Percentiles rank a stretch among this genome's conserved stretches.
phyloP scores from a whole-genome alignment of 169 alveolate species.

The Theileria equi region DNA sequence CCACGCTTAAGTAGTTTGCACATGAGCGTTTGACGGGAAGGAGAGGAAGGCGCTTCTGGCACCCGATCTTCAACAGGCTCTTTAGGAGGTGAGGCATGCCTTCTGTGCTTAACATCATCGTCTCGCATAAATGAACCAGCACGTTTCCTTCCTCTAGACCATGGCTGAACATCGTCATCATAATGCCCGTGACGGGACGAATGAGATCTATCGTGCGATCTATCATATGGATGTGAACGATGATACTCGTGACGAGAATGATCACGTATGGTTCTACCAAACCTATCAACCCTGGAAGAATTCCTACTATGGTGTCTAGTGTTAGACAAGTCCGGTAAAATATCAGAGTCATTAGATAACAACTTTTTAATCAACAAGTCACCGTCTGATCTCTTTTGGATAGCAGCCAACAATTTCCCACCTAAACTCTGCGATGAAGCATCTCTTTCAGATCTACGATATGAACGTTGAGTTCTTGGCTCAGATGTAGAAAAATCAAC shows the following conservation, averaged over 20 bases:
- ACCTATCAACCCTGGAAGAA: conserved; percentile 31
- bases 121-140: neutral
- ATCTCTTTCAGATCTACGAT: neutral
- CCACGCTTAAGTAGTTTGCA: conserved; percentile 69
- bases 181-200: too few species aligned
- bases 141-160: conserved; percentile 1
- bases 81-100: too few species aligned
- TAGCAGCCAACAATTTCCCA: conserved; percentile 44
- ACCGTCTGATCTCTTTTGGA: conserved; percentile 52
- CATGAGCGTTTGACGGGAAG: conserved; percentile 9
- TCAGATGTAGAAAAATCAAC: conserved; percentile 24
- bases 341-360: conserved; percentile 30
- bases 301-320: neutral
- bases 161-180: neutral
- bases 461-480: neutral
- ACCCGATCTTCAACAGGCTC: too few species aligned
- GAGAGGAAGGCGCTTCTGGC: neutral
- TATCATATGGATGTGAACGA: too few species aligned
- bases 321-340: conserved; percentile 11
- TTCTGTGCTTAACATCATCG: neutral
- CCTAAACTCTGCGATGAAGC: conserved; percentile 45
- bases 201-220: too few species aligned
- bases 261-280: conserved; percentile 25
- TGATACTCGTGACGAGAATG: too few species aligned
- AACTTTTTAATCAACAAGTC: conserved; percentile 40